Evolutionary conservation across 108 stramenopile genomes (phyloP).

Genomic region (Stephanodiscus triporus): DNA sequence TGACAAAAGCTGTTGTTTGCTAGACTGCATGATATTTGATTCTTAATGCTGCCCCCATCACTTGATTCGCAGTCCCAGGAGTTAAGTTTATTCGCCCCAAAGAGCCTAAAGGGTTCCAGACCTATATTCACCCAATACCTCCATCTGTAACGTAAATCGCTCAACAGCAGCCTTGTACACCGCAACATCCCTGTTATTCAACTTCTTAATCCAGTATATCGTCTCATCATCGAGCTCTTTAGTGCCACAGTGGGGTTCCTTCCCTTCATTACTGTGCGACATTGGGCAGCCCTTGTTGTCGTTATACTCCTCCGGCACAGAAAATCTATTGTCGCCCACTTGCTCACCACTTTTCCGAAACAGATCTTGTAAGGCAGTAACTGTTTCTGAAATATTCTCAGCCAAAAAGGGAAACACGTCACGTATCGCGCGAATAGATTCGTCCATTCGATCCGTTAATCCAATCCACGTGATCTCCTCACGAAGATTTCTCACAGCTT

Average conservation of each 20-base stretch:
- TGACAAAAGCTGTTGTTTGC: too few relatives aligned
- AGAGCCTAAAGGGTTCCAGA: background rate
- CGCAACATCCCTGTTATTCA: slow-evolving; percentile 72
- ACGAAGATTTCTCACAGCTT: slow-evolving; percentile 71
- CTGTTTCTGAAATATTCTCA: slow-evolving; percentile 33
- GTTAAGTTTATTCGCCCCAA: background rate
- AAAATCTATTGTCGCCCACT: slow-evolving; percentile 39
- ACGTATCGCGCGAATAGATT: slow-evolving; percentile 54
- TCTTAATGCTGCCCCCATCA: too few relatives aligned
- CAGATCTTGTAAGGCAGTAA: background rate
- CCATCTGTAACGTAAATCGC: slow-evolving; percentile 65
- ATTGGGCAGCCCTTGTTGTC: slow-evolving; percentile 66
- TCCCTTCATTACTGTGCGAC: slow-evolving; percentile 41
- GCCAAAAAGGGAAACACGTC: slow-evolving; percentile 73
- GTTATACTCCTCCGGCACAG: slow-evolving; percentile 58
- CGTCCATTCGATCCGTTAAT: slow-evolving; percentile 61
- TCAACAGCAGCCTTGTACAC: slow-evolving; percentile 72
- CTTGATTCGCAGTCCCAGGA: too few relatives aligned
- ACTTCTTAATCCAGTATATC: slow-evolving; percentile 48
- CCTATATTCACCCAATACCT: slow-evolving; percentile 45
- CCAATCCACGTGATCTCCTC: slow-evolving; percentile 73
- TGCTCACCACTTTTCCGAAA: slow-evolving; percentile 12
- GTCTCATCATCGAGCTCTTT: slow-evolving; percentile 68
- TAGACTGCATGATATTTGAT: too few relatives aligned
- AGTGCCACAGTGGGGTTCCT: slow-evolving; percentile 66